Base-by-base conservation (phyloP, 257 asterid species). In the Salvia miltiorrhiza region DNA sequence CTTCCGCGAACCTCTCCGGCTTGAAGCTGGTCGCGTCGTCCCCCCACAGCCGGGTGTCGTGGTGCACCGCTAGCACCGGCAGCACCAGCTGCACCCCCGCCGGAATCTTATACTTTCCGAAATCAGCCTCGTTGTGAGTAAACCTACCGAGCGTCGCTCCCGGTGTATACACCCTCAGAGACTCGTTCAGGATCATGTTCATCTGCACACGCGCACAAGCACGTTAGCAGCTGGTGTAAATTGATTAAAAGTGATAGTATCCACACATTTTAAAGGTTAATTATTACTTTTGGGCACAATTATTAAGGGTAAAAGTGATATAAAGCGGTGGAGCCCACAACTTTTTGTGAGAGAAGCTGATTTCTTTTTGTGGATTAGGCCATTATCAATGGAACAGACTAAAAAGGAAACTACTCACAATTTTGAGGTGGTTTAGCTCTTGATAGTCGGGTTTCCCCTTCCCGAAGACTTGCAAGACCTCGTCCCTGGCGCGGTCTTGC, bases 401-500 rank as follows among this genome's bases (percentile, higher is more conserved):
- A n/a, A n/a, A n/a, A n/a, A n/a, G n/a, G n/a, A n/a, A n/a, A n/a
- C 4, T 47, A 9, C 82, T 78, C 37, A 80, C 86, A 7, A 73
- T 9, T 61, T 83, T 71, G 0, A 83, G 77, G 72, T 26, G 71
- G 69, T 76, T 83, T 9, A 83, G 52, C 16, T 62, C 77, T 5
- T 76, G 71, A 23, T 24, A 76, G 39, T 71, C 52, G 0, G 84
- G 84, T 50, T 63, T 47, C 3, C 47, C 48, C 14, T 44, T 65
- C 5, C 83, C 83, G 30, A 84, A 73, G 1, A 58, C 39, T 9
- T 69, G 68, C 30, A 77, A n/a, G 14, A 78, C 88, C 72, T 81
- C 84, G 3, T 78, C 78, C 57, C 88, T 61, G 0, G 88, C 84
- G 2, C 75, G 73, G 16, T 0, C 54, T 52, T 80, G 88, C 88